phyloP scores from a whole-genome alignment of 768 basidiomycete genomes.

The Roridomyces roridus region DNA sequence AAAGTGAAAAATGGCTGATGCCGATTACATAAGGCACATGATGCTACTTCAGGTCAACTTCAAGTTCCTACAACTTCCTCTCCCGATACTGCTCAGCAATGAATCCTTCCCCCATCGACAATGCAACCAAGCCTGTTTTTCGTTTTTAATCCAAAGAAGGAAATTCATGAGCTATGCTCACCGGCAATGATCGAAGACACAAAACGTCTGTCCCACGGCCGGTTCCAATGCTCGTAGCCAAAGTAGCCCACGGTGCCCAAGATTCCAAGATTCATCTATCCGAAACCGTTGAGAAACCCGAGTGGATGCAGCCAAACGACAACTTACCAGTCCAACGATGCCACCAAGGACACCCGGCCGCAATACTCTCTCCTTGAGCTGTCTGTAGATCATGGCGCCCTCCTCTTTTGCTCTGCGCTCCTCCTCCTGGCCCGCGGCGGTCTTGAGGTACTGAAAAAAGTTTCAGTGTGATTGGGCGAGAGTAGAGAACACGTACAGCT shows the following conservation, averaged over 20 bases:
- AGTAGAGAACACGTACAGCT: no score
- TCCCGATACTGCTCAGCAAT: no score
- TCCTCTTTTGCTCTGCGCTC: slow-evolving; percentile 62
- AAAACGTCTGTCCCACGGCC: slow-evolving; percentile 68
- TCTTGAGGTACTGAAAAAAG: slow-evolving; percentile 67
- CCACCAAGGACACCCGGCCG: slow-evolving; percentile 73
- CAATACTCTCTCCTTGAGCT: slow-evolving; percentile 60
- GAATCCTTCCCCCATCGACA: no score
- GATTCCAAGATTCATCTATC: slow-evolving; percentile 60
- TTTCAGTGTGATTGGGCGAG: no score
- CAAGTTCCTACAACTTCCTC: no score
- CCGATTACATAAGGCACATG: neutral
- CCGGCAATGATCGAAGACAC: slow-evolving; percentile 65
- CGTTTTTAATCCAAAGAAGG: no score
- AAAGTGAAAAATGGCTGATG: neutral
- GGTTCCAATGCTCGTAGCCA: slow-evolving; percentile 70
- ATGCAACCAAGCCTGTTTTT: no score
- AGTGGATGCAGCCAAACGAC: slow-evolving; percentile 28
- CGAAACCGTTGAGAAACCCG: slow-evolving; percentile 39
- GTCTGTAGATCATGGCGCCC: slow-evolving; percentile 59
- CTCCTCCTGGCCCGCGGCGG: slow-evolving; percentile 62
- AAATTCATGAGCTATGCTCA: no score
- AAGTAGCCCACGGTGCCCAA: slow-evolving; percentile 69
- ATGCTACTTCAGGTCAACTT: no score
- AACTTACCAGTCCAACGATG: slow-evolving; percentile 64